Base-by-base conservation (phyloP, 2,329 filamentous ascomycete genomes). In the Helminthosporium solani region DNA sequence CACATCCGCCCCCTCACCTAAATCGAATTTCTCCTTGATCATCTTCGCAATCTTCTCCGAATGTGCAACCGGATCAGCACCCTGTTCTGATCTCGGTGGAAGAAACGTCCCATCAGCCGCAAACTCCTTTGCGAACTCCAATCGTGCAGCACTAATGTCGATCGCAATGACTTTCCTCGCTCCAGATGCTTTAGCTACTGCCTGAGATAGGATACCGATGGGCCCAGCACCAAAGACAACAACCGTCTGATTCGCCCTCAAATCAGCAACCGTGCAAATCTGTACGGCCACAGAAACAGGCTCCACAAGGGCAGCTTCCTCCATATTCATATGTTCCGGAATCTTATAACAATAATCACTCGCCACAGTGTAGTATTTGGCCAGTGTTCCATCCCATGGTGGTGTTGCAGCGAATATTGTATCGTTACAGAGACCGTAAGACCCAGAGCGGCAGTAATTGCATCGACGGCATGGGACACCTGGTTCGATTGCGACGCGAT, bases 381-480 rank as follows among this genome's bases (percentile, higher is more conserved):
- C 51, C 7, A 64, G 47, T 3, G 59, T 64, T 11, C 61, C 61
- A 37, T 63, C 60, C 37, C 49, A 58, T 2, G 58, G 58, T 3
- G 60, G 60, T 3, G 56, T 60, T 2, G 60, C 61, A 0, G 58
- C 58, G 20, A 64, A 64, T 15, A 45, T 46, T 31, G 55, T 63
- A 18, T 49, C 50, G 20, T 51, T 43, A 47, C 61, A 64, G 2
- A 64, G 46, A n/a, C 61, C 58, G 38, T 64, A 64, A 11, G 80
- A 77, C 2, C 82, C 83, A 20, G 77, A 76, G 40, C 66, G 67
- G 59, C 83, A 86, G 15, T 82, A 72, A 56, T 80, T 82, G 60
- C 83, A 86, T 27, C 71, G 64, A 12, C 75, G 75, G 57, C 85
- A 88, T 0, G 84, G 81, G 0, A 85, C 80, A 16, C 83, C 82